A percentile compares a stretch with the other conserved stretches of the same genome.
Conservation (phyloP, 1,139 yeast species). For the Pichia sp. region DNA sequence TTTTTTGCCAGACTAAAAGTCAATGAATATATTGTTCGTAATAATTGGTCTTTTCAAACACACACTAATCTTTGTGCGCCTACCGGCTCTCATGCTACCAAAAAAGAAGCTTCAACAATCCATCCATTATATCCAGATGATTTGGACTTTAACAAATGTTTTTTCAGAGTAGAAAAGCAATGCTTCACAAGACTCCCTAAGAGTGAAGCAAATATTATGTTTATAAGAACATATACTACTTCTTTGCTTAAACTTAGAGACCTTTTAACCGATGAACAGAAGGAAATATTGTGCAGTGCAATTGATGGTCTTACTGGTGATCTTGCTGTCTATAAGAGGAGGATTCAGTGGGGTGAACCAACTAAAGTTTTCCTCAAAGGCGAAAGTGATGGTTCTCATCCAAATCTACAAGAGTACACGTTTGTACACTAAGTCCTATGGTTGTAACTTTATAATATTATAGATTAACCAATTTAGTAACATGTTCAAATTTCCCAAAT, state of each 20-base stretch:
- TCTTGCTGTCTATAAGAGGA: slow-evolving; percentile 24
- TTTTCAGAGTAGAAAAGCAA: slow-evolving; percentile 59
- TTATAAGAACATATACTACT: slow-evolving; percentile 58
- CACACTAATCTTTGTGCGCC: slow-evolving; percentile 48
- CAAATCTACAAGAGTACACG: slow-evolving; percentile 17
- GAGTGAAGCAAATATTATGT: slow-evolving; percentile 48
- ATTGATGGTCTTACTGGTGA: slow-evolving; percentile 26
- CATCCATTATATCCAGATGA: slow-evolving; percentile 36
- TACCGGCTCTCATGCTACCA: slow-evolving; percentile 28
- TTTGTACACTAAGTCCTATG: slow-evolving; percentile 5
- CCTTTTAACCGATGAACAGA: slow-evolving; percentile 37
- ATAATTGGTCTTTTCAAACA: slow-evolving; percentile 58
- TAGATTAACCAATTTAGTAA: too few relatives aligned
- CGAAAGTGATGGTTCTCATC: slow-evolving; percentile 24
- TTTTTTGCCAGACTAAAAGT: slow-evolving; percentile 46
- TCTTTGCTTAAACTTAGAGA: slow-evolving; percentile 49
- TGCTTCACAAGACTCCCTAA: slow-evolving; percentile 52
- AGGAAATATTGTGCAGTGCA: slow-evolving; percentile 46
- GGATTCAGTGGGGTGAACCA: slow-evolving; percentile 28
- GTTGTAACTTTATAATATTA: too few relatives aligned
- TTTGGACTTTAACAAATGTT: slow-evolving; percentile 51
- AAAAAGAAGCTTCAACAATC: slow-evolving; percentile 21
- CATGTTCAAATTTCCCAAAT: not conserved
- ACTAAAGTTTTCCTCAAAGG: slow-evolving; percentile 24
- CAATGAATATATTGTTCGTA: slow-evolving; percentile 51